Percentiles rank a stretch among this genome's conserved stretches.
phyloP scores from a whole-genome alignment of 1,284 basidiomycete genomes.

The Pisolithus thermaeus region DNA sequence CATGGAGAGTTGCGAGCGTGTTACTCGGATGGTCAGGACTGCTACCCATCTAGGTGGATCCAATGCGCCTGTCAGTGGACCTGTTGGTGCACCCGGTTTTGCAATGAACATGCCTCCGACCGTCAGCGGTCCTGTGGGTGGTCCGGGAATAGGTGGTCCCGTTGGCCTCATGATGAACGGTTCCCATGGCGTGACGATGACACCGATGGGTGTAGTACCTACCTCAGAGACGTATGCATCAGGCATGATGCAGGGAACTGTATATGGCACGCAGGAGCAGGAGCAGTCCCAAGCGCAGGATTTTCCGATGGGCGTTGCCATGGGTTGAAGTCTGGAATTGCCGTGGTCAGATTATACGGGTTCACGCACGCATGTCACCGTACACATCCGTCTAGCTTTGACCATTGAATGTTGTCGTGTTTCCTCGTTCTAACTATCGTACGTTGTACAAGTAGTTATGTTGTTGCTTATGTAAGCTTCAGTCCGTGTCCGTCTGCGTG shows the following conservation, averaged over 20 bases:
- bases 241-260: conserved; percentile 3
- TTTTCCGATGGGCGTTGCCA: conserved; percentile 16
- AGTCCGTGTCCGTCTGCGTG: neutral
- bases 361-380: neutral
- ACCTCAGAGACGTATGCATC: neutral
- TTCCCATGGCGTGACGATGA: neutral
- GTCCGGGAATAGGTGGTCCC: conserved; percentile 21
- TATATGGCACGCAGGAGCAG: conserved; percentile 5
- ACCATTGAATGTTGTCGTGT: neutral
- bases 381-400: neutral
- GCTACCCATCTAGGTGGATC: conserved; percentile 29
- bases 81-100: conserved; percentile 3
- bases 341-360: too few species aligned
- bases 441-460: neutral
- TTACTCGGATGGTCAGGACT: conserved; percentile 53
- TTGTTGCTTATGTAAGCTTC: too few species aligned
- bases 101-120: neutral
- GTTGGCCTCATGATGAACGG: neutral
- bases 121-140: conserved; percentile 19
- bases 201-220: neutral
- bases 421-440: conserved; percentile 5
- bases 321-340: conserved; percentile 4
- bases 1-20: conserved; percentile 66
- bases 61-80: conserved; percentile 8
- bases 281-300: conserved; percentile 17